Conservation (phyloP, 768 basidiomycete genomes). For the Agaricus subrufescens region DNA sequence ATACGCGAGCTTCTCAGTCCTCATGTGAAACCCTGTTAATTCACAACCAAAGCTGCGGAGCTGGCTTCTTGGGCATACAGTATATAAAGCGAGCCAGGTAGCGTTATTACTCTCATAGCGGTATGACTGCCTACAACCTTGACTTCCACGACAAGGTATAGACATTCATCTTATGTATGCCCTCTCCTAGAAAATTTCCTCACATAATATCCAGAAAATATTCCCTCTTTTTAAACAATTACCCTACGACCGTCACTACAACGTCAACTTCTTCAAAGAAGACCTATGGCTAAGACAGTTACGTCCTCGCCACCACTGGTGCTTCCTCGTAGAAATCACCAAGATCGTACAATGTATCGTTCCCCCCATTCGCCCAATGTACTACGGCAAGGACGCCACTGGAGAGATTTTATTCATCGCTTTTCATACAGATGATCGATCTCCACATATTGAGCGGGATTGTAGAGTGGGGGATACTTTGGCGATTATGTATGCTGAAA, state of each 20-base stretch:
- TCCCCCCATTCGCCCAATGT: conserved; percentile 4
- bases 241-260: conserved; percentile 17
- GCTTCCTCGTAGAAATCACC: conserved; percentile 16
- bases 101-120: too few species aligned
- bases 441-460: not conserved
- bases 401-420: conserved; percentile 8
- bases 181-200: not conserved
- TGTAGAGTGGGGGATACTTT: conserved; percentile 13
- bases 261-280: conserved; percentile 14
- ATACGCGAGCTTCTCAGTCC: too few species aligned
- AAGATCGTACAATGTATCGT: not conserved
- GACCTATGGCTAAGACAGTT: not conserved
- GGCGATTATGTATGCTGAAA: conserved; percentile 15
- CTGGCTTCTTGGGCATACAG: too few species aligned
- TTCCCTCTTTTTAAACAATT: conserved; percentile 22
- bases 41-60: too few species aligned
- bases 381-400: conserved; percentile 11
- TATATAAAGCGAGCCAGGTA: too few species aligned
- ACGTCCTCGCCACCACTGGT: conserved; percentile 15
- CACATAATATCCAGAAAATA: conserved; percentile 5
- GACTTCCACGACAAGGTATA: not conserved
- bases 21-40: too few species aligned
- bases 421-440: conserved; percentile 13
- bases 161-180: too few species aligned
- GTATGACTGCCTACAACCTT: not conserved